Conservation (phyloP, 2,329 filamentous ascomycete species). For the Diaporthe capsici region DNA sequence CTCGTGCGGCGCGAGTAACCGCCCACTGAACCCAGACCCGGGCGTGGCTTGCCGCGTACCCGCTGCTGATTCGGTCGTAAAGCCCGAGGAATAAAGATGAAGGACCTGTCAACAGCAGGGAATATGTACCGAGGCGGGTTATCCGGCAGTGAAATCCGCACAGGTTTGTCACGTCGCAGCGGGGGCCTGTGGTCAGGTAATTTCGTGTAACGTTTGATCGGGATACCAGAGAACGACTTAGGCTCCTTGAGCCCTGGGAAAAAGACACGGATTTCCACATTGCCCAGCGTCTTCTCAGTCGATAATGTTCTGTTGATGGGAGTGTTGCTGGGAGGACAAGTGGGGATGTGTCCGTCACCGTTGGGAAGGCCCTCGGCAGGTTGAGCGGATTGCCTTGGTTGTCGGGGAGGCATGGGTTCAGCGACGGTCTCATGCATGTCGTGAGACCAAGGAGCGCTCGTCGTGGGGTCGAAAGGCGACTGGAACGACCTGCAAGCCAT, state of each 20-base stretch:
- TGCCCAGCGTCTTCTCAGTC: conserved; percentile 86
- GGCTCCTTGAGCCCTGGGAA: conserved; percentile 82
- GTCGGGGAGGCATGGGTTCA: conserved; percentile 58
- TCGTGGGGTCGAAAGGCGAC: conserved; percentile 71
- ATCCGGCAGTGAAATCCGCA: conserved; percentile 90
- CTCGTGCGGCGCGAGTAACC: conserved; percentile 86
- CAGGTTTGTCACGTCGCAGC: conserved; percentile 94
- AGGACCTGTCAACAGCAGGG: conserved; percentile 89
- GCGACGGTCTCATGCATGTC: conserved; percentile 88
- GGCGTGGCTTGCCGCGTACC: conserved; percentile 80
- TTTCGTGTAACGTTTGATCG: conserved; percentile 92
- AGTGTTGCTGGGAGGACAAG: conserved; percentile 69
- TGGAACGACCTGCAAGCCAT: conserved; percentile 56
- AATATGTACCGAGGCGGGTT: conserved; percentile 89
- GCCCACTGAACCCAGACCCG: conserved; percentile 77
- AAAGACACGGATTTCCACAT: conserved; percentile 85
- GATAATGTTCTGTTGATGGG: conserved; percentile 85
- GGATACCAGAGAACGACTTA: conserved; percentile 79
- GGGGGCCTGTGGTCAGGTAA: conserved; percentile 95
- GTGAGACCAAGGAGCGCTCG: conserved; percentile 87
- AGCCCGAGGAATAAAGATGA: conserved; percentile 97
- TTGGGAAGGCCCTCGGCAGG: conserved; percentile 67
- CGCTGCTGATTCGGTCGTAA: conserved; percentile 93
- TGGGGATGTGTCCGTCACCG: conserved; percentile 68
- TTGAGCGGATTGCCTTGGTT: conserved; percentile 56